These are phyloP conservation scores for Elsinoe necatrix DNA, from an alignment of 2,329 filamentous ascomycete genomes.

Conservation along the genomic window DNA sequence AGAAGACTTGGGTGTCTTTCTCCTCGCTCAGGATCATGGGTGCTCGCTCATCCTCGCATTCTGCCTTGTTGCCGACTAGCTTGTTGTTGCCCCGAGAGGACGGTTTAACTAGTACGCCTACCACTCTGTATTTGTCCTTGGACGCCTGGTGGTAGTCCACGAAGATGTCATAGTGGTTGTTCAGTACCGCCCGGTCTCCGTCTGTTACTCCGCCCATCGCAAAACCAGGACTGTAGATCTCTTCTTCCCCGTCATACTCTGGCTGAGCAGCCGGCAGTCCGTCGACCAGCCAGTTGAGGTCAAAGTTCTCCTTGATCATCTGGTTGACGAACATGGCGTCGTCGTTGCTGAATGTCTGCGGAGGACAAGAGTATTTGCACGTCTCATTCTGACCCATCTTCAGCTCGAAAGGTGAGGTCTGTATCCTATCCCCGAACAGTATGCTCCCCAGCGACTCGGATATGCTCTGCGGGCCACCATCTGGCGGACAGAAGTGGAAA, in stretches of 20 bases:
- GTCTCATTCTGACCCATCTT: constrained; percentile 79
- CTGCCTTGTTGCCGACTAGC: constrained; percentile 45
- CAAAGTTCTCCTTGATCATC: constrained; percentile 77
- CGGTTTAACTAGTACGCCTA: constrained; percentile 84
- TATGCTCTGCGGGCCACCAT: constrained; percentile 66
- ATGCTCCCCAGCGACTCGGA: constrained; percentile 92
- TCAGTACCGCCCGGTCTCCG: constrained; percentile 57
- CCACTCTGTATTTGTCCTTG: constrained; percentile 69
- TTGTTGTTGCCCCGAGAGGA: constrained; percentile 56
- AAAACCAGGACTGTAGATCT: constrained; percentile 84
- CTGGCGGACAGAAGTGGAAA: constrained; percentile 81
- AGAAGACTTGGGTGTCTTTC: constrained; percentile 58
- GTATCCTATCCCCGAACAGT: constrained; percentile 92
- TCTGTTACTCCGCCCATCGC: constrained; percentile 53
- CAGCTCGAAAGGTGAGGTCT: constrained; percentile 88
- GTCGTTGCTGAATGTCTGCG: constrained; percentile 55
- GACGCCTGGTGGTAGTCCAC: constrained; percentile 84
- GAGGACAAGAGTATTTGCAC: constrained; percentile 71
- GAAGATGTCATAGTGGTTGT: constrained; percentile 93
- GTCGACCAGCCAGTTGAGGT: constrained; percentile 92
- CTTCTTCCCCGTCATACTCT: constrained; percentile 65
- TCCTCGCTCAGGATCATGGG: constrained; percentile 58
- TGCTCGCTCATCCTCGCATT: constrained; percentile 52
- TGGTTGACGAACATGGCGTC: constrained; percentile 72
- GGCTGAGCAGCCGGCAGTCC: constrained; percentile 84